Evolutionary conservation across 768 basidiomycete genomes (phyloP), one percentile per base, ranked within the genome.

Genomic region (Lentinula edodes): DNA sequence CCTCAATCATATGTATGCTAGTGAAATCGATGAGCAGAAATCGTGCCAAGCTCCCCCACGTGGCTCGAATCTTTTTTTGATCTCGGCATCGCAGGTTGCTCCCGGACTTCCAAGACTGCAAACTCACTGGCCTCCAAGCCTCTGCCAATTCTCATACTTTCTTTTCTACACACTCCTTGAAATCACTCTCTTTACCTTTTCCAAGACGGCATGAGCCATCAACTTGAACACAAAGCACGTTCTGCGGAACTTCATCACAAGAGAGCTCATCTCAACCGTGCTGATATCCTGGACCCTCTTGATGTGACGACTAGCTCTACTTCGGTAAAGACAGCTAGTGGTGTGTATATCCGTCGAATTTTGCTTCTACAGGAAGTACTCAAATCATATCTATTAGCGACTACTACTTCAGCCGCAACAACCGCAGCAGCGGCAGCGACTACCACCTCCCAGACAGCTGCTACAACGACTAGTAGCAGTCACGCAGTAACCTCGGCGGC

Each of bases 231-330:
- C 13, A 45, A 56, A 43, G 39, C 38, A 5, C 58, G 58, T 23
- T 46, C 58, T 51, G 42, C 48, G 15, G 35, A 59, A 36, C 32
- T 51, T 38, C 48, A 48, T 45, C 58, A 20, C 48, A 46, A 46
- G 23, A 59, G 36, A 51, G 46, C 48, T 50, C 16, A 59, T 48
- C 46, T 59, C 7, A 59, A 59, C 34, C 58, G 58, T 46, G 45
- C 53, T 54, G 51, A 32, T 36, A 35, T 52, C 35, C 16, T 32
- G 13, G 51, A 52, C n/a, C 5, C 32, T 34, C 15, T 52, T 6
- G 35, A 52, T 16, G n/a, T n/a, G 15, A 38, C 45, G n/a, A 13
- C 45, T 12, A 36, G 23, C 34, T 57, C 55, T 23, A 43, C 36
- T 20, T 57, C 36, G 36, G 20, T 16, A n/a, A 34, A 56, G 16